phyloP scores from a whole-genome alignment of 108 stramenopile genomes.

The Epithemia pelagica region DNA sequence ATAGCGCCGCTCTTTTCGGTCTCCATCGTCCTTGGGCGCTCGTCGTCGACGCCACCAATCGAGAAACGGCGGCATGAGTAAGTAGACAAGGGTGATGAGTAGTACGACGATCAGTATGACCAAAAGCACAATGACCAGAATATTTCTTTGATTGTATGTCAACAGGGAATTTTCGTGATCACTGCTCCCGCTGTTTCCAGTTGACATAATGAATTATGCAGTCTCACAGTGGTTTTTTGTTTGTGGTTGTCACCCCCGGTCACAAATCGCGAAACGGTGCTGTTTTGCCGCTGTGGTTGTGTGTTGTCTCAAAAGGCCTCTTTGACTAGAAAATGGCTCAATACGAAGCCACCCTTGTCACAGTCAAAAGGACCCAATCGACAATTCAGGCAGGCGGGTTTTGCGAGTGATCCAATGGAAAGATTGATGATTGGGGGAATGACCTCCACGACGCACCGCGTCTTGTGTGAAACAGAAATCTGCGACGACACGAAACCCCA shows the following conservation, averaged over 20 bases:
- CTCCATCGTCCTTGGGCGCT: background rate
- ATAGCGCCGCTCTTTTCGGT: conserved; percentile 31
- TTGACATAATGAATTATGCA: background rate
- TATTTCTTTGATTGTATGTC: background rate
- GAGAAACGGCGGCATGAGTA: background rate
- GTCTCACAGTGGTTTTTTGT: too few relatives aligned
- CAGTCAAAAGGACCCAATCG: too few relatives aligned
- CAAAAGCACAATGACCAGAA: background rate
- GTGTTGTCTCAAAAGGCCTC: too few relatives aligned
- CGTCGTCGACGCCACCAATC: background rate
- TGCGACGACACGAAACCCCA: background rate
- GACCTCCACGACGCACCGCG: background rate
- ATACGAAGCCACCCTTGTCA: too few relatives aligned
- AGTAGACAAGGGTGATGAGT: background rate
- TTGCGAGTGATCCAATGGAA: too few relatives aligned
- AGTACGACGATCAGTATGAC: background rate
- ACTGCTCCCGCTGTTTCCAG: background rate
- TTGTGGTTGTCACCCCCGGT: too few relatives aligned
- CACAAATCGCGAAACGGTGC: too few relatives aligned
- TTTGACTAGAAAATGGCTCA: too few relatives aligned
- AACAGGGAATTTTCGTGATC: background rate
- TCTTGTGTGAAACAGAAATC: background rate
- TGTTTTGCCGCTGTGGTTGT: too few relatives aligned
- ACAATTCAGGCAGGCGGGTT: too few relatives aligned
- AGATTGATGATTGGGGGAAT: background rate